Evolutionary conservation across 768 basidiomycete genomes (phyloP).

Genomic region (Calocybe gangraenosa): DNA sequence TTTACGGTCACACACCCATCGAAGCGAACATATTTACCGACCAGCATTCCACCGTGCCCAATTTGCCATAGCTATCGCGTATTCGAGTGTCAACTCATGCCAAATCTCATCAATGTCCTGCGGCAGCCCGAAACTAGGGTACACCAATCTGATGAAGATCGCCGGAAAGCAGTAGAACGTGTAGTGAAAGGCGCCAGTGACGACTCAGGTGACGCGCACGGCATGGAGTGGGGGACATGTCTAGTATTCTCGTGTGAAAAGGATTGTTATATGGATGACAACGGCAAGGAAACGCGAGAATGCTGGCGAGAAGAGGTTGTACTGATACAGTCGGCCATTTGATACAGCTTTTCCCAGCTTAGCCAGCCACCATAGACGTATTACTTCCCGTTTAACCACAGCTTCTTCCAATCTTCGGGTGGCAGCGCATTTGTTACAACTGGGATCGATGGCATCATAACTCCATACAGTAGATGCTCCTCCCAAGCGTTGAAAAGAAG

Average conservation of each 20-base stretch:
- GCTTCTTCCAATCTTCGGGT: no score
- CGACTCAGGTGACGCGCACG: constrained; percentile 33
- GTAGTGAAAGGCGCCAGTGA: constrained; percentile 41
- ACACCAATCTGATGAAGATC: constrained; percentile 60
- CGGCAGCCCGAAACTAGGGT: constrained; percentile 26
- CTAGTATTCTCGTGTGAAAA: constrained; percentile 83
- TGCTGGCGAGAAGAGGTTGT: constrained; percentile 77
- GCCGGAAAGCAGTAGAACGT: constrained; percentile 56
- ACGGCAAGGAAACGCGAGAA: constrained; percentile 37
- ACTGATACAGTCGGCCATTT: constrained; percentile 73
- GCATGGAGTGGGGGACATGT: constrained; percentile 95
- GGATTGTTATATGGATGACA: constrained; percentile 62
- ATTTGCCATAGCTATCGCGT: constrained; percentile 62
- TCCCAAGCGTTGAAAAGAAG: no score
- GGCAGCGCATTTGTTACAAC: no score
- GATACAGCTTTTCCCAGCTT: constrained; percentile 8
- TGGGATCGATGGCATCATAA: no score
- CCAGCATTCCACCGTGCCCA: constrained; percentile 59
- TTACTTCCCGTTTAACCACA: no score
- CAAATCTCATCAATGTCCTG: constrained; percentile 83
- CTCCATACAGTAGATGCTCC: no score
- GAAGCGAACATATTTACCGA: constrained; percentile 52
- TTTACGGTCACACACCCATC: constrained; percentile 50
- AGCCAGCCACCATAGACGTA: no score
- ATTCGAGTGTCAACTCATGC: constrained; percentile 95